These are phyloP conservation scores for Aspergillus chevalieri DNA, from an alignment of 2,329 filamentous ascomycete genomes.

Conservation along the genomic window DNA sequence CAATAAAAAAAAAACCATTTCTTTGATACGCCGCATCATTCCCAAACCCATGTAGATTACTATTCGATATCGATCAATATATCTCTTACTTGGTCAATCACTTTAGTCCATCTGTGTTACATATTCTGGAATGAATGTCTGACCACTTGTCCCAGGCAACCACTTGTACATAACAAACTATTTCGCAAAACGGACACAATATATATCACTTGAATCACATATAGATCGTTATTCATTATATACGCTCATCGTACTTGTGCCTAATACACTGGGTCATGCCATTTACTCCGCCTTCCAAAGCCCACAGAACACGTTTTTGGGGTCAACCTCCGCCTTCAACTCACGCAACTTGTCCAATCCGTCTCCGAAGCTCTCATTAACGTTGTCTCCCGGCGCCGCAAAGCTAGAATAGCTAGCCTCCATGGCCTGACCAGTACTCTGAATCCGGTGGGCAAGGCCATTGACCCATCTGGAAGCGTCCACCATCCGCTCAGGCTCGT, in stretches of 20 bases:
- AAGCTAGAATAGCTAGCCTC: not conserved
- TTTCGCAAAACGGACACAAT: too few relatives aligned
- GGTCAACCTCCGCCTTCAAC: not conserved
- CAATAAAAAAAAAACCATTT: too few relatives aligned
- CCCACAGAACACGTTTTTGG: not conserved
- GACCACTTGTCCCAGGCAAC: too few relatives aligned
- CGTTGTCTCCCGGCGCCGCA: not conserved
- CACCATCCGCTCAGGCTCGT: not conserved
- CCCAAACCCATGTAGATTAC: too few relatives aligned
- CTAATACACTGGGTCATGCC: not conserved
- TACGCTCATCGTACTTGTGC: not conserved
- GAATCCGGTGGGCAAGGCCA: not conserved
- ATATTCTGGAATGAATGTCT: too few relatives aligned
- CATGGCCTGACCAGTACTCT: not conserved
- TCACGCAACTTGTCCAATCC: not conserved
- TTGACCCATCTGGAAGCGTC: not conserved
- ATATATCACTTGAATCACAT: too few relatives aligned
- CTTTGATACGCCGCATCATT: too few relatives aligned
- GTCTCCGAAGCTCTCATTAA: not conserved
- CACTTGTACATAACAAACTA: too few relatives aligned
- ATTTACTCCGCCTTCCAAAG: not conserved
- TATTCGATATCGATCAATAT: too few relatives aligned
- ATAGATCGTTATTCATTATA: not conserved
- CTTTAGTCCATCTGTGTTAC: too few relatives aligned
- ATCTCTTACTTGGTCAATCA: too few relatives aligned